A percentile compares a stretch with the other conserved stretches of the same genome.
These are phyloP conservation scores for Hanseniaspora vineae DNA, from an alignment of 805 yeast species.

Conservation along the genomic window DNA sequence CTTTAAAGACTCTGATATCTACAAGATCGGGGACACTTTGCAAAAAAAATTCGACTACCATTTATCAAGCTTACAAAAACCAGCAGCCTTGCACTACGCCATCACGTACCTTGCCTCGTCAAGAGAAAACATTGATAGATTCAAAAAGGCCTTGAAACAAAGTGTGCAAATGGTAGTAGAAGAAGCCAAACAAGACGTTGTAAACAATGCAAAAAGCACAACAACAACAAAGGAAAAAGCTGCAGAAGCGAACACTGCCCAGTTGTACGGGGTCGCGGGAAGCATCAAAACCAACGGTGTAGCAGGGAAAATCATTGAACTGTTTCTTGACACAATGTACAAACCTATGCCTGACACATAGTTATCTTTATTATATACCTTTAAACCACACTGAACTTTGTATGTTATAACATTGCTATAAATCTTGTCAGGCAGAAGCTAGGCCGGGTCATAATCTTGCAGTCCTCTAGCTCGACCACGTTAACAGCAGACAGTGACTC, in stretches of 20 bases:
- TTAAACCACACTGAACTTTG: too few relatives aligned
- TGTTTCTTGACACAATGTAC: conserved; percentile 72
- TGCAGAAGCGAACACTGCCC: conserved; percentile 59
- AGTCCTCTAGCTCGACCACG: too few relatives aligned
- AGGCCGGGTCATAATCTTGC: too few relatives aligned
- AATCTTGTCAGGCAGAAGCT: too few relatives aligned
- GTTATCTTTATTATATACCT: too few relatives aligned
- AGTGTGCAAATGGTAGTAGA: conserved; percentile 44
- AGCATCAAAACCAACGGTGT: conserved; percentile 73
- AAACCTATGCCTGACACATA: conserved; percentile 21
- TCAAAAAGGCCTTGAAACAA: not conserved
- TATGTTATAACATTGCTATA: too few relatives aligned
- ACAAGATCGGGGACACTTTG: conserved; percentile 65
- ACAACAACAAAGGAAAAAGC: conserved; percentile 8
- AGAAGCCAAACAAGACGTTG: not conserved
- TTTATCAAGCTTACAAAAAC: conserved; percentile 71
- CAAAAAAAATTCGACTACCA: conserved; percentile 70
- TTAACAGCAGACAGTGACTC: too few relatives aligned
- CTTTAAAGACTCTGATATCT: conserved; percentile 39
- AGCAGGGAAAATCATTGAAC: conserved; percentile 66
- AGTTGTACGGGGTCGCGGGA: conserved; percentile 92
- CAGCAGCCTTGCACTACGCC: conserved; percentile 86
- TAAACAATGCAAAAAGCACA: conserved; percentile 10
- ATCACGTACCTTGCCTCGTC: conserved; percentile 42
- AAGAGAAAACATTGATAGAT: not conserved